Evolutionary conservation across 164 flowering plant species (phyloP), one percentile per base, ranked within the genome.

Genomic region (Chimonanthus salicifolius): DNA sequence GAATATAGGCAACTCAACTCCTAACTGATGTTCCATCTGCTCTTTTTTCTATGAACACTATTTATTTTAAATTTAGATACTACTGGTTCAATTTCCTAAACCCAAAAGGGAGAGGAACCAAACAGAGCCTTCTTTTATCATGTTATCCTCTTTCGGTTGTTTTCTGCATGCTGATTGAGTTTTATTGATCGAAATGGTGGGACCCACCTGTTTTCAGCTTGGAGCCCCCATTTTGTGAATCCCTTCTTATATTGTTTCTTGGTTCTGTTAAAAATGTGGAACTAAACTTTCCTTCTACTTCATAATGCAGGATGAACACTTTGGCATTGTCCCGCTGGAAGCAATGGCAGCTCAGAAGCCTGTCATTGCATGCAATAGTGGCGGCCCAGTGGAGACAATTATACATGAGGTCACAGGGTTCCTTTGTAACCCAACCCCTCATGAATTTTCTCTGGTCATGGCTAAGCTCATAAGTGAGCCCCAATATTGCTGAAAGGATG

Each of bases 261-360:
- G 33, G 33, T 33, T 33, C 5, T 54, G 60, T 54, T n/a, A 11
- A 54, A 11, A 54, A n/a, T 54, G n/a, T 43, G 68, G 13, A 44
- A 62, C 9, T 65, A 8, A 66, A 66, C 16, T 45, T 33, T 47
- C 6, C 68, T 33, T 33, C 11, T 45, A 66, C 49, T 46, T 45
- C 16, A 68, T 44, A n/a, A 46, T 84, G 77, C 70, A 95, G 99
- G 97, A 90, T 82, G 99, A 93, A 75, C 97, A 95, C 77, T 95
- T 93, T 65, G 98, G 98, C 62, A 92, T 95, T 72, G 97, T 95
- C 75, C 99, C 99, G 8, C 74, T 95, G 83, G 99, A 91, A 80
- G 96, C 98, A 74, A 95, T 95, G 98, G 98, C 99, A 64, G 96
- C 99, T 47, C 71, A 85, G 72, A 95, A 93, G 82, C 98, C 99